Evolutionary conservation across 306 rosid genomes (phyloP), one percentile per base, ranked within the genome.

Genomic region (Vigna unguiculata): DNA sequence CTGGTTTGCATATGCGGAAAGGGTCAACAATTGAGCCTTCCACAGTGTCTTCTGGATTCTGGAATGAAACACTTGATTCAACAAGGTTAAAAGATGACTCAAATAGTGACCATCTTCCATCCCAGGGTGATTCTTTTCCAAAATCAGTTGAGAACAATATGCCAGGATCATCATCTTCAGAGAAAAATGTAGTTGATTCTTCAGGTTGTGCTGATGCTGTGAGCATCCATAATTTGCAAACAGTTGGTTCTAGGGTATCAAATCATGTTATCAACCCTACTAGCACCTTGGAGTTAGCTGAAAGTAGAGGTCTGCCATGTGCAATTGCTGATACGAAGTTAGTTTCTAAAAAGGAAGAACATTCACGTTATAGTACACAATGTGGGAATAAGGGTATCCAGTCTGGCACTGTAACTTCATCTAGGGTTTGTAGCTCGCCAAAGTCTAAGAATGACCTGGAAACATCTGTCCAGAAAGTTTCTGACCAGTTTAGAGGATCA

Each of bases 401-500:
- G 76, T 77, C 89, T 77, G 62, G 84, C 54, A 71, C 69, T 84
- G 48, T 81, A 76, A 49, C 71, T 52, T 62, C 93, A 75, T 78
- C 88, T 25, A 89, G 77, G 80, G 81, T 36, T 69, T 75, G 78
- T 49, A 82, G 72, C 74, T 53, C 86, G 74, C 87, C 76, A 75
- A 84, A 82, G 80, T 81, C 87, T 32, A 85, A 80, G 80, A 89
- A 80, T 82, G 89, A 84, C 65, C 81, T 83, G 74, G 90, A 73
- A 85, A 69, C 86, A 40, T 87, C 93, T 65, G 87, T 88, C 51
- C 62, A 25, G 76, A 87, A 87, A 89, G 96, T 72, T 69, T 91
- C 83, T 36, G 91, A 88, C 80, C 93, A 91, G 82, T 72, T 77
- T 78, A 86, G 85, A 84, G 97, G 88, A 85, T 76, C 96, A 71